These are phyloP conservation scores for Talaromyces sp. DNA, from an alignment of 2,329 filamentous ascomycete genomes.

Conservation along the genomic window DNA sequence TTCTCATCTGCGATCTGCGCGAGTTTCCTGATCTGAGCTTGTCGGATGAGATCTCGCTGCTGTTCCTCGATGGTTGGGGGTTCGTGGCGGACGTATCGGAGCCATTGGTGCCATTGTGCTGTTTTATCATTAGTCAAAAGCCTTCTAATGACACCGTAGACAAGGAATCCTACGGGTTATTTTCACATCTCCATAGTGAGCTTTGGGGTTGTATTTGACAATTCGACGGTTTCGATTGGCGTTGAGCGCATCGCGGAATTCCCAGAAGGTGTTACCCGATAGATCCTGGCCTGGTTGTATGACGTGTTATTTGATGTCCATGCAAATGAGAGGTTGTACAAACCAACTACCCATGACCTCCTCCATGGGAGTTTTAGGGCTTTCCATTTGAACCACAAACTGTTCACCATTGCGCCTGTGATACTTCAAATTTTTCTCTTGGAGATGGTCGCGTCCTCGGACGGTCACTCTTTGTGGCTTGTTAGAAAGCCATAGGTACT, in stretches of 20 bases:
- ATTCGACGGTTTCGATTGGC: constrained; percentile 56
- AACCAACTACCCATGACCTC: constrained; percentile 57
- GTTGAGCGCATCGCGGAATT: constrained; percentile 59
- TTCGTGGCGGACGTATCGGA: constrained; percentile 57
- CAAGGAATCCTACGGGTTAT: constrained; percentile 50
- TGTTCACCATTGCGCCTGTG: constrained; percentile 36
- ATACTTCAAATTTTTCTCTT: neutral
- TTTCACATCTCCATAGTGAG: constrained; percentile 59
- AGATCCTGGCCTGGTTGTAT: constrained; percentile 56
- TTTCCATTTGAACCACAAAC: constrained; percentile 63
- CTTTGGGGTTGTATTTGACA: constrained; percentile 52
- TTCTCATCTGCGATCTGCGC: constrained; percentile 59
- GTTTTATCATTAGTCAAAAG: constrained; percentile 13
- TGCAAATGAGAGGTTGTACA: neutral
- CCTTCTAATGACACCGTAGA: neutral
- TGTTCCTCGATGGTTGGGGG: constrained; percentile 60
- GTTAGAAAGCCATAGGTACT: constrained; percentile 1
- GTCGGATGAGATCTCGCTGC: constrained; percentile 54
- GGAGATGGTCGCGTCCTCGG: neutral
- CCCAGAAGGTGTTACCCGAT: constrained; percentile 64
- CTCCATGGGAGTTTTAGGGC: constrained; percentile 61
- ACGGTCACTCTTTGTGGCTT: neutral
- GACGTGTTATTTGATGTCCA: neutral
- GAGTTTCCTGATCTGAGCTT: constrained; percentile 57
- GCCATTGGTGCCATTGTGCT: constrained; percentile 69